A percentile compares a stretch with the other conserved stretches of the same genome.
Evolutionary conservation across 495 filamentous ascomycete species (phyloP).

Genomic region (Penicillium malachiteum): DNA sequence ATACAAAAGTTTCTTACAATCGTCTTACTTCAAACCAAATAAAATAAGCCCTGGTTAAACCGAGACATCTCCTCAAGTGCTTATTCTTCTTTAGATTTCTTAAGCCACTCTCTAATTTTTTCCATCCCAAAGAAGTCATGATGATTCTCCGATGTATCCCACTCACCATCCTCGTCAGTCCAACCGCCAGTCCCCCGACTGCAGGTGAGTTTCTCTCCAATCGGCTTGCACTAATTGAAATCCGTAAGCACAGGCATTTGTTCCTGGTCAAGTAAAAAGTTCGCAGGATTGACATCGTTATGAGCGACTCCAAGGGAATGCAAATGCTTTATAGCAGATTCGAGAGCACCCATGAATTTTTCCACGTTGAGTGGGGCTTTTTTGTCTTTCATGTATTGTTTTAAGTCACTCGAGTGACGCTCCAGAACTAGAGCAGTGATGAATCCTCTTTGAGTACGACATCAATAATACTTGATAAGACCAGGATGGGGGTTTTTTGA

Average conservation of each 20-base stretch:
- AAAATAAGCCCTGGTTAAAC: too few species aligned
- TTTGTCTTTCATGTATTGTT: not conserved
- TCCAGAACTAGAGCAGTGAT: not conserved
- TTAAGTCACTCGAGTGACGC: not conserved
- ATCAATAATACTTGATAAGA: not conserved
- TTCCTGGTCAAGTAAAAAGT: not conserved
- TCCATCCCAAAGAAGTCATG: not conserved
- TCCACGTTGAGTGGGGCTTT: not conserved
- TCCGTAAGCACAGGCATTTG: not conserved
- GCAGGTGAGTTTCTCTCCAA: not conserved
- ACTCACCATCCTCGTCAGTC: not conserved
- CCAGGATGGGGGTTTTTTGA: not conserved
- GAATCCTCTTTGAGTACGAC: not conserved
- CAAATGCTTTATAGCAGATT: not conserved
- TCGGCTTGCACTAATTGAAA: not conserved
- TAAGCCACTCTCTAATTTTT: not conserved
- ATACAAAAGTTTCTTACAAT: too few species aligned
- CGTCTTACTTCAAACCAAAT: too few species aligned
- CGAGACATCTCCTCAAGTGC: too few species aligned
- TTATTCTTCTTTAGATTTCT: not conserved
- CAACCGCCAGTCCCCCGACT: not conserved
- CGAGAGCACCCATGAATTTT: not conserved
- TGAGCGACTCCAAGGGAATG: not conserved
- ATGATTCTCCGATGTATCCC: not conserved
- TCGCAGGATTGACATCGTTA: not conserved